Evolutionary conservation across 306 rosid genomes (phyloP), one percentile per base, ranked within the genome.

Genomic region (Rosa lucieae): DNA sequence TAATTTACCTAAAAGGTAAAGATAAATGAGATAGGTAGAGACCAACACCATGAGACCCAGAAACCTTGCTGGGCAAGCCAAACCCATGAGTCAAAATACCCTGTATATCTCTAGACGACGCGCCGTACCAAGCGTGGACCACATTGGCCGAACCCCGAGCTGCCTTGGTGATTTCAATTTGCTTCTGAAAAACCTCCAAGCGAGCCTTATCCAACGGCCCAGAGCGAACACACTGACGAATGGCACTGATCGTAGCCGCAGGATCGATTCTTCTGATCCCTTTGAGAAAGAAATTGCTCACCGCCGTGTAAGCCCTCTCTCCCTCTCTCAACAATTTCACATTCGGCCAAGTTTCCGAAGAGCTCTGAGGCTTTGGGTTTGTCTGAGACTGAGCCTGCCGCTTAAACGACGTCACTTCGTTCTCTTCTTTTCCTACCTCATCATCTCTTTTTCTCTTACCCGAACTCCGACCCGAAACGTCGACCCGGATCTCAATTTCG

Each of bases 61-160:
- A 65, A 80, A 55, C 21, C 72, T 82, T 72, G 74, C 17, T 26
- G 17, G 86, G 78, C 65, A 83, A 81, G 11, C 80, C 79, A 73
- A 92, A 92, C 11, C 94, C 92, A 84, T 82, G 81, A 6, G 78
- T 61, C 61, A 92, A 85, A 79, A 88, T 76, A 5, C 66, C 75
- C 1, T 69, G 82, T 29, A 90, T 76, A 13, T 58, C 74, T 65
- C 81, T 67, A 20, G 43, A 68, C 5, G 97, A 77, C 18, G 85
- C 84, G 1, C 87, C 85, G 58, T 79, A 88, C 94, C 94, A 92
- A 8, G 88, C 91, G 78, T 83, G 84, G 48, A 84, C 92, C 59
- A 72, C 66, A 74, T 87, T 92, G 18, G 88, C 79, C 10, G 75
- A 20, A 3, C 97, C 88, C 59, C 93, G 82, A 44, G 79, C 76